Percentiles rank a stretch among this genome's conserved stretches.
phyloP scores from a whole-genome alignment of 75 land plant genomes.

The Selaginella tamariscina region DNA sequence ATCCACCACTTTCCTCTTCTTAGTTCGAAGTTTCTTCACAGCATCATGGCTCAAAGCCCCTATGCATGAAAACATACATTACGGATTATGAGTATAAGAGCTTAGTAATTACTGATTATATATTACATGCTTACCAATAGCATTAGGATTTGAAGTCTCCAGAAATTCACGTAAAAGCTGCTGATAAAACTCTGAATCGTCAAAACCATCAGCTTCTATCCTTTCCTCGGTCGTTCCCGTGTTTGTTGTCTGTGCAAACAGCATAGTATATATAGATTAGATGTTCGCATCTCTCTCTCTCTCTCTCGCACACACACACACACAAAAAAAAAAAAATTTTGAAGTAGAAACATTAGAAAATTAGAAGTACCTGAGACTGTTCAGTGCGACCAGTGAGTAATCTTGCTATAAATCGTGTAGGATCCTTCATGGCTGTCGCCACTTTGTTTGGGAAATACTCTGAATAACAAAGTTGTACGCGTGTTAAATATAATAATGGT shows the following conservation, averaged over 20 bases:
- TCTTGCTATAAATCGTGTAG: slow-evolving; percentile 61
- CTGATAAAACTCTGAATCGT: slow-evolving; percentile 93
- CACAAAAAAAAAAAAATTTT: slow-evolving; percentile 29
- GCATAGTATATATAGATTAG: neutral
- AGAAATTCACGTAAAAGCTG: slow-evolving; percentile 82
- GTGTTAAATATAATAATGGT: neutral
- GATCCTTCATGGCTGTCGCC: slow-evolving; percentile 71
- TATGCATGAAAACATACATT: neutral
- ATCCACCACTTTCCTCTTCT: slow-evolving; percentile 79
- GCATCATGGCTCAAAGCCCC: slow-evolving; percentile 7
- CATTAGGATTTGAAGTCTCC: slow-evolving; percentile 57
- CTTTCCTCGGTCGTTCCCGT: slow-evolving; percentile 20
- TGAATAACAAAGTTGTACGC: slow-evolving; percentile 17
- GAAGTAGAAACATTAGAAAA: slow-evolving; percentile 37
- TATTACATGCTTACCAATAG: slow-evolving; percentile 40
- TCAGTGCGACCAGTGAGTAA: slow-evolving; percentile 48
- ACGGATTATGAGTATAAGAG: neutral
- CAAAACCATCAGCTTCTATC: slow-evolving; percentile 58
- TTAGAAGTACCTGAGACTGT: neutral
- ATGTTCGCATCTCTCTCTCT: neutral
- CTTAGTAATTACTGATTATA: neutral
- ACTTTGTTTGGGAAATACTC: slow-evolving; percentile 90
- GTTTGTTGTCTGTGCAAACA: neutral
- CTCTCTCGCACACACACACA: no score
- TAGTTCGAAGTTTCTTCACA: slow-evolving; percentile 39